A percentile compares a stretch with the other conserved stretches of the same genome.
phyloP scores from a whole-genome alignment of 305 asterid species.

The Fraxinus greggii region DNA sequence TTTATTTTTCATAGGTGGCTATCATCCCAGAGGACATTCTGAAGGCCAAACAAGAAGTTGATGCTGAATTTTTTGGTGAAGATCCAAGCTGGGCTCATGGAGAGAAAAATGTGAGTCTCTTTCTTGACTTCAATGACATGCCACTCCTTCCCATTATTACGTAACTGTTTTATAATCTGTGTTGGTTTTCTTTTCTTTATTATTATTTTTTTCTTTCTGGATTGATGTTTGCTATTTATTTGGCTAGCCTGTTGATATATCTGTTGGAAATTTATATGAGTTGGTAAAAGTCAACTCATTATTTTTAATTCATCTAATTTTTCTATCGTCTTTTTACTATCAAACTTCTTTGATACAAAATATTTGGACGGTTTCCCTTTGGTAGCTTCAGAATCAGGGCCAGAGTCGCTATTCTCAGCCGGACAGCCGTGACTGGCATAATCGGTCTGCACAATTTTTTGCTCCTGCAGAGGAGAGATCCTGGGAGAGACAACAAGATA shows the following conservation, averaged over 20 bases:
- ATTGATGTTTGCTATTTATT: background rate
- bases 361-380: slow-evolving; percentile 4
- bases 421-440: slow-evolving; percentile 91
- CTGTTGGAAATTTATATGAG: background rate
- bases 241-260: background rate
- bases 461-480: slow-evolving; percentile 66
- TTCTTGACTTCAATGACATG: background rate
- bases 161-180: background rate
- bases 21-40: slow-evolving; percentile 58
- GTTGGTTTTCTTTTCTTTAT: background rate
- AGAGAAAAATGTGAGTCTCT: background rate
- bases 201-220: background rate
- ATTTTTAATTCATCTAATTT: background rate
- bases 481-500: slow-evolving; percentile 74
- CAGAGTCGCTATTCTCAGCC: slow-evolving; percentile 68
- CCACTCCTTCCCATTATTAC: background rate
- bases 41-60: slow-evolving; percentile 77
- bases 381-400: slow-evolving; percentile 44
- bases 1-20: slow-evolving; percentile 45
- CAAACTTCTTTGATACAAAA: background rate
- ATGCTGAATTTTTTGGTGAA: slow-evolving; percentile 49
- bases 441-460: slow-evolving; percentile 59
- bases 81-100: slow-evolving; percentile 6
- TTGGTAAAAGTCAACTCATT: background rate
- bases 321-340: background rate